Evolutionary conservation across 2,329 filamentous ascomycete genomes (phyloP).

Genomic region (Alternaria gaisen): DNA sequence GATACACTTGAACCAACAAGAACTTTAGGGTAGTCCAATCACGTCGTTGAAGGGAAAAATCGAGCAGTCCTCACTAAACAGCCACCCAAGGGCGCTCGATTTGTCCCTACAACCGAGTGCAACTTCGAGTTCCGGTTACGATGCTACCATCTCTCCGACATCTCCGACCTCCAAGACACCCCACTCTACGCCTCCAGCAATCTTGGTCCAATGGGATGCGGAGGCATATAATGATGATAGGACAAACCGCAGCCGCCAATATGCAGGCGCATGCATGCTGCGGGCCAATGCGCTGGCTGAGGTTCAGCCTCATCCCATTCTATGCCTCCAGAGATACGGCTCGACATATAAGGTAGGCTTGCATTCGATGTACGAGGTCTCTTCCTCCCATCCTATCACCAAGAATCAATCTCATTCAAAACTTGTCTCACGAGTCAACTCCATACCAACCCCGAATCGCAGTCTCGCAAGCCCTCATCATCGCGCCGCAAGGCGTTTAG

Average conservation of each 20-base stretch:
- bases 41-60: no score
- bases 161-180: no score
- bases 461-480: no score
- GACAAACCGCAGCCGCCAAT: neutral
- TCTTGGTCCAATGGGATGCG: neutral
- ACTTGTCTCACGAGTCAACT: no score
- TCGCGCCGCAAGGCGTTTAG: no score
- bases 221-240: neutral
- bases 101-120: no score
- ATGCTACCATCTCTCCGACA: neutral
- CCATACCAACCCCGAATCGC: no score
- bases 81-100: no score
- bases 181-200: no score
- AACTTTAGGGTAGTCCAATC: neutral
- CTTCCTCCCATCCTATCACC: neutral
- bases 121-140: neutral
- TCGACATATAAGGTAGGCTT: neutral
- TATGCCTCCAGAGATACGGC: neutral
- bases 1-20: neutral
- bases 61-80: no score
- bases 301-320: neutral
- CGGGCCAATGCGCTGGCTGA: neutral
- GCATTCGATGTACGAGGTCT: neutral
- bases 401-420: no score
- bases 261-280: neutral